Percentiles rank a stretch among this genome's conserved stretches.
Conservation (phyloP, 2,329 filamentous ascomycete species). For the Colletotrichum noveboracense region DNA sequence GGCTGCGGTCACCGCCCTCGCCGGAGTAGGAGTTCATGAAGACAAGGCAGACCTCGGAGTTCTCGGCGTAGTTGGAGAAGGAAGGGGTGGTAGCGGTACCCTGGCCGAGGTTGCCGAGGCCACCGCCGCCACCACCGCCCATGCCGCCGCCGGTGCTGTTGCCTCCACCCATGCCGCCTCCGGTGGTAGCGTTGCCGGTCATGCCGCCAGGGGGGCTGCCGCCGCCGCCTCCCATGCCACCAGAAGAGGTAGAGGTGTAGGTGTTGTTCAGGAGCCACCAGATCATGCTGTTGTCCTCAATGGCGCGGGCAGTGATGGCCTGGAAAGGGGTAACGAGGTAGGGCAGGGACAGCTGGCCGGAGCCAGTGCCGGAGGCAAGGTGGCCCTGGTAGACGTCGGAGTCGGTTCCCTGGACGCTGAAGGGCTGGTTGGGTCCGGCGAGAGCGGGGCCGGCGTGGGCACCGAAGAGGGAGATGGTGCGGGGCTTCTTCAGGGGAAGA, state of each 20-base stretch:
- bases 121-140: neutral
- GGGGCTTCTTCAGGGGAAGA: constrained; percentile 62
- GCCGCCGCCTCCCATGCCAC: neutral
- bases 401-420: constrained; percentile 6
- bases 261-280: constrained; percentile 17
- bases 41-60: constrained; percentile 13
- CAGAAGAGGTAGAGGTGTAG: constrained; percentile 10
- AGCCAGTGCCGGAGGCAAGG: constrained; percentile 8
- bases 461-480: constrained; percentile 11
- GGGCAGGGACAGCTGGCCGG: constrained; percentile 3
- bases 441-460: neutral
- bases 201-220: neutral
- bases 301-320: constrained; percentile 1
- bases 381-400: constrained; percentile 11
- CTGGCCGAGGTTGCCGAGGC: constrained; percentile 1
- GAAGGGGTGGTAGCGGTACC: neutral
- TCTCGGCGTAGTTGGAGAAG: constrained; percentile 11
- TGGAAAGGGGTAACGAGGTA: constrained; percentile 14
- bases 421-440: neutral
- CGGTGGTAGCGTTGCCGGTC: neutral
- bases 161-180: neutral
- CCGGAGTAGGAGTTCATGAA: constrained; percentile 42
- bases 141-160: constrained; percentile 11
- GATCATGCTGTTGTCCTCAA: constrained; percentile 53
- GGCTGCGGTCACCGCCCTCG: constrained; percentile 74